Conservation (phyloP, 176 grass and related monocot genomes). For the Carex pumila region DNA sequence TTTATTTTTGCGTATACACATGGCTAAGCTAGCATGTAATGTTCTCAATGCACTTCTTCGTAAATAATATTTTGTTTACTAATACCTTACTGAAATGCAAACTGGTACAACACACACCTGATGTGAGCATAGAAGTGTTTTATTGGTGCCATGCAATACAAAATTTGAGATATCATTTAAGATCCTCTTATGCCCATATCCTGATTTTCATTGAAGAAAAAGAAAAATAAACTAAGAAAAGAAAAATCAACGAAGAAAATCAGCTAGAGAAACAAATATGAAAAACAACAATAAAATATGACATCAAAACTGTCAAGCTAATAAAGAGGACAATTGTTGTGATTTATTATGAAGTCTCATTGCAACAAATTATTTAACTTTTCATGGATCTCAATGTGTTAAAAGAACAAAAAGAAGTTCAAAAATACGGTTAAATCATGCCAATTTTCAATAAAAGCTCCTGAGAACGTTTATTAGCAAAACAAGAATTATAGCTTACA, state of each 20-base stretch:
- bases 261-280: neutral
- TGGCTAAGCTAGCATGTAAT: neutral
- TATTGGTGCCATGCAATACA: neutral
- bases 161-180: neutral
- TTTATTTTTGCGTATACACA: neutral
- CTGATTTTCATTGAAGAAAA: neutral
- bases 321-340: neutral
- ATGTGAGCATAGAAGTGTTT: neutral
- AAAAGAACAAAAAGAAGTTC: neutral
- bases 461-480: neutral
- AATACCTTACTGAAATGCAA: neutral
- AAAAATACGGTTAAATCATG: neutral
- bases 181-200: neutral
- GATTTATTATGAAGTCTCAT: neutral
- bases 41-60: neutral
- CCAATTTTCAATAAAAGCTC: neutral
- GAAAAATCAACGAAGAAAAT: neutral
- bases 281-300: neutral
- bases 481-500: neutral
- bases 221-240: neutral
- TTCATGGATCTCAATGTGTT: neutral
- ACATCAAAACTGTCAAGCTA: neutral
- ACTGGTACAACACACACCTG: conserved; percentile 1
- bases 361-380: neutral
- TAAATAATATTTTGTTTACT: neutral